Evolutionary conservation across 257 asterid species (phyloP).

Genomic region (Phtheirospermum japonicum): DNA sequence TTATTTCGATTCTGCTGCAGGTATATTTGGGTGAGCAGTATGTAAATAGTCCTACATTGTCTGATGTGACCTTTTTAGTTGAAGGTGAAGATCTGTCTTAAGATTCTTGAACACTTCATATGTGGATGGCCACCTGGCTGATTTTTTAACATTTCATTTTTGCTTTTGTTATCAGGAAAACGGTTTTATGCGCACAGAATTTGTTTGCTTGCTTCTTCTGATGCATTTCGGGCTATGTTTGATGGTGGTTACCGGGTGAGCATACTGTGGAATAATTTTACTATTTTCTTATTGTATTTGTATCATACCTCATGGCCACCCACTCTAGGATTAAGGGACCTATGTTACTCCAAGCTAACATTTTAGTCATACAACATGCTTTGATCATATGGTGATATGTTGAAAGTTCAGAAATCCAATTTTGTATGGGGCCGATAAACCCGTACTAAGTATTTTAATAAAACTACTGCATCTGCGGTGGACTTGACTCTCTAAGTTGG

Average conservation of each 20-base stretch:
- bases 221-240: constrained; percentile 97
- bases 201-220: constrained; percentile 94
- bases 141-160: constrained; percentile 20
- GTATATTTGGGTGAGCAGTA: constrained; percentile 95
- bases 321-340: neutral
- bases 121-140: constrained; percentile 4
- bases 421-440: too few species aligned
- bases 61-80: constrained; percentile 92
- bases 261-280: neutral
- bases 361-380: too few species aligned
- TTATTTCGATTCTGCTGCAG: constrained; percentile 45
- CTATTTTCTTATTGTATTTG: constrained; percentile 10
- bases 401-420: too few species aligned
- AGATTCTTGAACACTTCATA: constrained; percentile 24
- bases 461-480: too few species aligned
- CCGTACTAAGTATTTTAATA: too few species aligned
- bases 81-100: constrained; percentile 60
- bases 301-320: neutral
- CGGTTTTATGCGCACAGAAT: constrained; percentile 95
- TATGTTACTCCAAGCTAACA: too few species aligned
- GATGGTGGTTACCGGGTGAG: constrained; percentile 99
- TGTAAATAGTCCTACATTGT: constrained; percentile 80
- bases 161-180: constrained; percentile 42
- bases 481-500: too few species aligned
- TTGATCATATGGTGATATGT: too few species aligned